These are phyloP conservation scores for Mentha longifolia DNA, from an alignment of 257 asterid species.

Conservation along the genomic window DNA sequence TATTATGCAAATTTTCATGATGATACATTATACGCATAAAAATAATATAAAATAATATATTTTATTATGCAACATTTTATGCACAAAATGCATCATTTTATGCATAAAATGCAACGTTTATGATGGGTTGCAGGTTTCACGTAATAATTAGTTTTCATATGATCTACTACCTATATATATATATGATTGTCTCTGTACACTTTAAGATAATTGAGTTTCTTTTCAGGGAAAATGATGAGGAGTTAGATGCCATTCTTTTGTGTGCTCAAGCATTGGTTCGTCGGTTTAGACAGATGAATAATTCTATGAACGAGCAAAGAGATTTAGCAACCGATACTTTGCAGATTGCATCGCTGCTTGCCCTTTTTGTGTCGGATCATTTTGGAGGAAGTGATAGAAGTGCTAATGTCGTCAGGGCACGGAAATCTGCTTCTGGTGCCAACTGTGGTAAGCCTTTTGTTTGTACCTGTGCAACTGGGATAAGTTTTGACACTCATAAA, in stretches of 20 bases:
- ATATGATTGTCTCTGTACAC: constrained; percentile 7
- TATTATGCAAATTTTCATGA: no score
- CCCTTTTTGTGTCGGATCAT: constrained; percentile 91
- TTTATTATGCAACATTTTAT: no score
- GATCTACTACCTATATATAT: constrained; percentile 3
- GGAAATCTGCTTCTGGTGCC: constrained; percentile 79
- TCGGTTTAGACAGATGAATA: constrained; percentile 65
- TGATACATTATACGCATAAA: no score
- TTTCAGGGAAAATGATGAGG: constrained; percentile 81
- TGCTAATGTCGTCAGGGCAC: constrained; percentile 58
- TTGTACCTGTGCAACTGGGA: constrained; percentile 84
- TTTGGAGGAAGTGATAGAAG: constrained; percentile 96
- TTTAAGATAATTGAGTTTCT: constrained; percentile 28
- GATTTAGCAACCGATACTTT: constrained; percentile 51
- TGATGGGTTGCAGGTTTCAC: no score
- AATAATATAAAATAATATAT: no score
- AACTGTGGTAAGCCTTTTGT: constrained; percentile 74
- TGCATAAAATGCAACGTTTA: no score
- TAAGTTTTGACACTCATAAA: constrained; percentile 36
- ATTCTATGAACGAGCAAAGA: constrained; percentile 39
- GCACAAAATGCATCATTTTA: no score
- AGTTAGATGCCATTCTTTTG: constrained; percentile 66
- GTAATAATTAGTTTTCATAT: no score
- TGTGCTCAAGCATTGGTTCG: constrained; percentile 69
- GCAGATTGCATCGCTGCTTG: constrained; percentile 84